A percentile compares a stretch with the other conserved stretches of the same genome.
Evolutionary conservation across 164 flowering plant genomes (phyloP).

Genomic region (Stephania yunnanensis): DNA sequence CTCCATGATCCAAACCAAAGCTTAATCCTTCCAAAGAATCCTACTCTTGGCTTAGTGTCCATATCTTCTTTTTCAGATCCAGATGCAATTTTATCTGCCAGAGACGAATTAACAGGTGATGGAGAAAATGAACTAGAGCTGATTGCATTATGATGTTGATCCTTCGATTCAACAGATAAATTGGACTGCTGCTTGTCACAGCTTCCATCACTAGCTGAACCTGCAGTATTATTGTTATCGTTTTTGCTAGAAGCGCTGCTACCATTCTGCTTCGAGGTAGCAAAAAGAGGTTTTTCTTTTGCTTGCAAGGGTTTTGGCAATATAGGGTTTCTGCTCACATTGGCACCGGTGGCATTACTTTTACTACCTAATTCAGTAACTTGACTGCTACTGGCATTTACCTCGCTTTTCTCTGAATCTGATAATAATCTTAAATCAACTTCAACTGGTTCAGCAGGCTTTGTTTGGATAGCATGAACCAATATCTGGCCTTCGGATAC

Average conservation of each 20-base stretch:
- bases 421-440: constrained; percentile 13
- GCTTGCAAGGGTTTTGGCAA: constrained; percentile 7
- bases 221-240: neutral
- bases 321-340: constrained; percentile 15
- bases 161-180: constrained; percentile 3
- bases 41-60: constrained; percentile 14
- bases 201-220: constrained; percentile 7
- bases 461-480: constrained; percentile 26
- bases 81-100: constrained; percentile 7
- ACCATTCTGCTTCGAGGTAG: constrained; percentile 10
- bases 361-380: constrained; percentile 12
- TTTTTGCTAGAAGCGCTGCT: neutral
- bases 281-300: constrained; percentile 6
- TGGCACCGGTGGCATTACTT: constrained; percentile 7
- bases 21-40: constrained; percentile 22
- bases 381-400: constrained; percentile 1
- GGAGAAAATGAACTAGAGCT: constrained; percentile 17
- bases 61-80: constrained; percentile 15
- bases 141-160: neutral
- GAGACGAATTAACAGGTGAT: constrained; percentile 10
- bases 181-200: constrained; percentile 11
- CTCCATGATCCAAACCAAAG: constrained; percentile 36
- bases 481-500: constrained; percentile 33
- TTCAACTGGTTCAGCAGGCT: constrained; percentile 24
- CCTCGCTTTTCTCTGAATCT: constrained; percentile 10